Conservation (phyloP, 2,329 filamentous ascomycete genomes). For the Curvularia sp. region DNA sequence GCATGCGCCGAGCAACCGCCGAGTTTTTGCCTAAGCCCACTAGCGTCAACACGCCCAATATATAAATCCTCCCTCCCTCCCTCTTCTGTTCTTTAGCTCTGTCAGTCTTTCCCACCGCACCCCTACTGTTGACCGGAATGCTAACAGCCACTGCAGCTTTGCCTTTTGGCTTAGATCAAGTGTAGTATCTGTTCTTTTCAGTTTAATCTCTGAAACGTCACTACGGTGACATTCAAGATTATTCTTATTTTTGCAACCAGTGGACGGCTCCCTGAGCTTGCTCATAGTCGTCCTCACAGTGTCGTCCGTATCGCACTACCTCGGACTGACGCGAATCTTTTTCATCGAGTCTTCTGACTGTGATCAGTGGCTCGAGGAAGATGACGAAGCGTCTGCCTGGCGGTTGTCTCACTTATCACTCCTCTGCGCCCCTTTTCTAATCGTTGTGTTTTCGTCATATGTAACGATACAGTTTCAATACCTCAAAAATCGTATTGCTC, state of each 20-base stretch:
- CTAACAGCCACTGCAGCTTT: no score
- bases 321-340: slow-evolving; percentile 3
- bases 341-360: slow-evolving; percentile 3
- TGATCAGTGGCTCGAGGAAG: no score
- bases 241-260: slow-evolving; percentile 6
- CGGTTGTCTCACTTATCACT: slow-evolving; percentile 1
- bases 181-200: slow-evolving; percentile 13
- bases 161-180: slow-evolving; percentile 16
- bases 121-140: neutral
- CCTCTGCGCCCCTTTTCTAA: no score
- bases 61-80: neutral
- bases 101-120: neutral
- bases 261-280: slow-evolving; percentile 6
- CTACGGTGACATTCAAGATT: neutral
- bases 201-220: slow-evolving; percentile 5
- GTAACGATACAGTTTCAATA: no score
- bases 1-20: neutral
- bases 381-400: slow-evolving; percentile 1
- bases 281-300: slow-evolving; percentile 7
- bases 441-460: no score
- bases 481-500: no score
- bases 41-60: neutral
- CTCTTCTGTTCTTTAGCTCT: slow-evolving; percentile 7
- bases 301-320: slow-evolving; percentile 5
- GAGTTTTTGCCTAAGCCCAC: neutral